Evolutionary conservation across 2,329 filamentous ascomycete genomes (phyloP), one percentile per base, ranked within the genome.

Genomic region (Penicillium sp.): DNA sequence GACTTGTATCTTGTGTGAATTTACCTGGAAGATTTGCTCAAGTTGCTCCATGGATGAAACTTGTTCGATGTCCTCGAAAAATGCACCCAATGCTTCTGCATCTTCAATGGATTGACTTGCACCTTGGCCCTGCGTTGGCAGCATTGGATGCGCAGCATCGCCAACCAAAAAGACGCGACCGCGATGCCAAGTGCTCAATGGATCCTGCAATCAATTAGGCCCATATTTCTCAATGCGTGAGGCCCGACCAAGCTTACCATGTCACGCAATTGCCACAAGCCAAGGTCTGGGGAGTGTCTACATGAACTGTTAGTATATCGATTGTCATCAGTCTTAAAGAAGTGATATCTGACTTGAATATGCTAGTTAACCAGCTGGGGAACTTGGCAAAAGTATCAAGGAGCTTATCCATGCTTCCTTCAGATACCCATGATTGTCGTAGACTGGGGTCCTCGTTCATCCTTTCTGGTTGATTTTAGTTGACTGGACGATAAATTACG

Each of bases 261-360:
- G 56, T 81, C 79, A 27, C 77, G 74, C 1, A 81, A 64, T 57
- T 80, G 77, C 78, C 78, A 82, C 0, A 81, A 64, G 1, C 72
- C 74, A 1, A 80, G 55, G 22, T 60, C 57, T 1, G 44, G 22
- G 8, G 60, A 62, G 21, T 62, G 57, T 24, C 60, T 69, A 29
- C 58, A 42, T 26, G 24, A 6, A 14, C 29, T 31, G 31, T 33
- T 33, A 33, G 31, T 33, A 33, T 33, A 14, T 33, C 14, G 31
- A 6, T 16, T 33, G 13, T 7, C 13, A 16, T 7, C 31, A 16
- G 4, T 3, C 10, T 29, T 11, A 13, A 27, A 26, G 26, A 66
- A 71, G 1, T 74, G 7, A 4, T 4, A 3, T 26, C 27, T 6
- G 47, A 62, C 60, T 58, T 60, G 47, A 62, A 62, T 6, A 56